Conservation (phyloP, 768 basidiomycete genomes). For the Suillus placidus region DNA sequence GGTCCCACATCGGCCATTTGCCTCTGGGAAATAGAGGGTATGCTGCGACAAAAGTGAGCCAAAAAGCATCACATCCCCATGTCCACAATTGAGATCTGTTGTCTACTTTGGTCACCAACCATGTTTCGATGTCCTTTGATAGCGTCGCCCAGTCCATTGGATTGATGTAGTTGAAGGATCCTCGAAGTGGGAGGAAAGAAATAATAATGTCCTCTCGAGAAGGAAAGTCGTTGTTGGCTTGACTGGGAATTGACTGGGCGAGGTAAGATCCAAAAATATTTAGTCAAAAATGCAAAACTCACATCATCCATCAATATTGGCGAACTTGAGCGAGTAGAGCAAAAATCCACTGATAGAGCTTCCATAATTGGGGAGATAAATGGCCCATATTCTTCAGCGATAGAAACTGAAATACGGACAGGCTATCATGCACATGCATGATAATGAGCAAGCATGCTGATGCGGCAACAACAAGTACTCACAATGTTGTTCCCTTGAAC, state of each 20-base stretch:
- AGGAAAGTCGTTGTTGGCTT: neutral
- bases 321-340: neutral
- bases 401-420: neutral
- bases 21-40: constrained; percentile 14
- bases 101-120: constrained; percentile 2
- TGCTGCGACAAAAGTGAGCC: constrained; percentile 14
- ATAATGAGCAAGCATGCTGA: neutral
- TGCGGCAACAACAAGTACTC: neutral
- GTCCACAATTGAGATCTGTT: neutral
- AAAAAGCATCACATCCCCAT: constrained; percentile 11
- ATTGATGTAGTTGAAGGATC: neutral
- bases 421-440: neutral
- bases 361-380: neutral
- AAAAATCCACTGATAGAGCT: neutral
- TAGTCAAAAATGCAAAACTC: neutral
- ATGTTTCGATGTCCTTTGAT: constrained; percentile 1
- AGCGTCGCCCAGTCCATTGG: neutral
- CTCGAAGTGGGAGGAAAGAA: neutral
- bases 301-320: neutral
- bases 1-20: constrained; percentile 13
- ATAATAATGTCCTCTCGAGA: neutral
- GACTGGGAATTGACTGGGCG: neutral
- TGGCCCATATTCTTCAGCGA: neutral
- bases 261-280: neutral
- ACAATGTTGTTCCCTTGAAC: constrained; percentile 2